A percentile compares a stretch with the other conserved stretches of the same genome.
Conservation (phyloP, 371 early-diverging fungal genomes). For the Mortierella sp. region DNA sequence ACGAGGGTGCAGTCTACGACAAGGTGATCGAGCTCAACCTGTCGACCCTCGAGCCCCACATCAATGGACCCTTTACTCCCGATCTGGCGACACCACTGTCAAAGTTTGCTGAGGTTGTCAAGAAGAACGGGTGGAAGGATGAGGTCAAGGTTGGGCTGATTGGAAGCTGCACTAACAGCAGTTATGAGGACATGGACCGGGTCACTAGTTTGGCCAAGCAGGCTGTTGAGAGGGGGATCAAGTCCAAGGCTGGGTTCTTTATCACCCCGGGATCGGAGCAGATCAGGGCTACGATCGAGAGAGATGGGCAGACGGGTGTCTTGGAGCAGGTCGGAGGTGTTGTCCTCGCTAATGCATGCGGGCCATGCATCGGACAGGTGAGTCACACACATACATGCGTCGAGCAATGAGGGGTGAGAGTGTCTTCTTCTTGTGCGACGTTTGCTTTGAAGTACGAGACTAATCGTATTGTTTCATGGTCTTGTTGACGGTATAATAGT, state of each 20-base stretch:
- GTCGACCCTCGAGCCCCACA: conserved; percentile 90
- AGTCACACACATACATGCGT: not conserved
- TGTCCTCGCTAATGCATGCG: conserved; percentile 92
- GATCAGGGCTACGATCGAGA: conserved; percentile 95
- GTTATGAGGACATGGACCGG: conserved; percentile 95
- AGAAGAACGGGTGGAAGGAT: conserved; percentile 89
- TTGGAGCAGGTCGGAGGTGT: conserved; percentile 88
- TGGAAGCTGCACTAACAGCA: conserved; percentile 96
- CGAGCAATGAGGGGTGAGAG: not conserved
- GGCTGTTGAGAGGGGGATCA: conserved; percentile 84
- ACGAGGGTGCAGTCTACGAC: conserved; percentile 78
- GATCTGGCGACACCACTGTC: conserved; percentile 93
- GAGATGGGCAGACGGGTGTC: conserved; percentile 90
- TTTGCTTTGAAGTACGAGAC: not conserved
- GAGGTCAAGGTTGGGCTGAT: conserved; percentile 91
- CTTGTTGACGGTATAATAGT: conserved; percentile 72
- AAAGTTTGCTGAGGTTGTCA: conserved; percentile 82
- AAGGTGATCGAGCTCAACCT: conserved; percentile 93
- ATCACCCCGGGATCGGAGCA: conserved; percentile 98
- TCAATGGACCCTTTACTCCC: conserved; percentile 98
- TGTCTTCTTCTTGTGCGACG: not conserved
- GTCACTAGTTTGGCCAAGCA: conserved; percentile 89
- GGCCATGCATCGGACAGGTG: conserved; percentile 91
- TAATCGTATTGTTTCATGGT: no score
- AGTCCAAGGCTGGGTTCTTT: conserved; percentile 85